phyloP scores from a whole-genome alignment of 2,329 filamentous ascomycete genomes.

The Arthrobotrys entomopaga region DNA sequence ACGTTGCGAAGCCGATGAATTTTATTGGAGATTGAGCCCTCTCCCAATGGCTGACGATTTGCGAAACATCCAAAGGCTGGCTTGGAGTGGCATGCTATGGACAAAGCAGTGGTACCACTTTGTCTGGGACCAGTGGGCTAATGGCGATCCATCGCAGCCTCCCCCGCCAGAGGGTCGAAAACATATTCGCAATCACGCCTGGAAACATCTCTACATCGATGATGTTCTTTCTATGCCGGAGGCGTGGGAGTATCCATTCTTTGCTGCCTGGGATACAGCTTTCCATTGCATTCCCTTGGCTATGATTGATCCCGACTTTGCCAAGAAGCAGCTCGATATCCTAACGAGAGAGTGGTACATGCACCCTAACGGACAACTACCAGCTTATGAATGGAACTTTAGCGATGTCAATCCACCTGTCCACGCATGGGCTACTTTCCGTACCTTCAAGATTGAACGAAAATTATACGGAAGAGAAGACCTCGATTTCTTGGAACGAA shows the following conservation, averaged over 20 bases:
- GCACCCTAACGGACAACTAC: conserved; percentile 94
- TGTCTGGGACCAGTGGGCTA: conserved; percentile 97
- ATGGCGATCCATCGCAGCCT: conserved; percentile 87
- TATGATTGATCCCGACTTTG: conserved; percentile 97
- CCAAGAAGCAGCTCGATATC: conserved; percentile 95
- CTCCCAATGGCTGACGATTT: conserved; percentile 93
- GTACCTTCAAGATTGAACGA: conserved; percentile 97
- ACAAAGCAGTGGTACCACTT: conserved; percentile 97
- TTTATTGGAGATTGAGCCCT: conserved; percentile 92
- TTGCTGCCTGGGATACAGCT: conserved; percentile 85
- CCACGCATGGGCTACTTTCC: conserved; percentile 94
- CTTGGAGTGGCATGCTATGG: conserved; percentile 97
- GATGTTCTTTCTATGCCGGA: conserved; percentile 98
- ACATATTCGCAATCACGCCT: conserved; percentile 82
- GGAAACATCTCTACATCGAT: conserved; percentile 94
- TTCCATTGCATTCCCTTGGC: conserved; percentile 96
- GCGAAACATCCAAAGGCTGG: conserved; percentile 93
- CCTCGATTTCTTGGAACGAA: conserved; percentile 91
- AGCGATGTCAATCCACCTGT: conserved; percentile 96
- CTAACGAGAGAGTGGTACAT: conserved; percentile 99
- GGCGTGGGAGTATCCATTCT: conserved; percentile 96
- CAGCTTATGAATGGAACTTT: conserved; percentile 85
- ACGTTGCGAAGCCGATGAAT: conserved; percentile 91
- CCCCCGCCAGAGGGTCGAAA: conserved; percentile 84
- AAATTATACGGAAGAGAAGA: conserved; percentile 97